Conservation (phyloP, 1,284 basidiomycete genomes). For the Takashimella tepidaria region DNA sequence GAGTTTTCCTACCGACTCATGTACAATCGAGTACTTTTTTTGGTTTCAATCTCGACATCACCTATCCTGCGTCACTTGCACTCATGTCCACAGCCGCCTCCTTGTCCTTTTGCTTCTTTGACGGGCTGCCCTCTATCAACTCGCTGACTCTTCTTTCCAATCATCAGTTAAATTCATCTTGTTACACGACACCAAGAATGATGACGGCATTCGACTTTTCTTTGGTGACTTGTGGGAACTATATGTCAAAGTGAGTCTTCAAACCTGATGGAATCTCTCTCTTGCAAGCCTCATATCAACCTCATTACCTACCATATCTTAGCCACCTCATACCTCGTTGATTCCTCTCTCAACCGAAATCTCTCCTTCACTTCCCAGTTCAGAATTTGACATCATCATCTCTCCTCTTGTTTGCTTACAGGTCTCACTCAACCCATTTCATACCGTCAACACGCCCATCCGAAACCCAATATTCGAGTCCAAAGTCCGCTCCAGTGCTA, state of each 20-base stretch:
- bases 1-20: conserved; percentile 49
- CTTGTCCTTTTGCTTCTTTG: not conserved
- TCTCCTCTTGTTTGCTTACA: conserved; percentile 38
- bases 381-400: too few relatives aligned
- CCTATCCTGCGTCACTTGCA: not conserved
- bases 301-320: not conserved
- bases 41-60: not conserved
- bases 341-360: not conserved
- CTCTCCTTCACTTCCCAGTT: not conserved
- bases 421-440: conserved; percentile 87
- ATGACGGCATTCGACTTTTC: conserved; percentile 86
- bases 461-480: conserved; percentile 73
- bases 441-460: conserved; percentile 78
- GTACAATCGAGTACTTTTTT: too few relatives aligned
- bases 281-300: not conserved
- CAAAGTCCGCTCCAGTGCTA: conserved; percentile 76
- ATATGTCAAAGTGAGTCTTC: conserved; percentile 73
- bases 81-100: not conserved
- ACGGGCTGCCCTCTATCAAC: not conserved
- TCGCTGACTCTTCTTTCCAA: not conserved
- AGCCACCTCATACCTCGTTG: not conserved
- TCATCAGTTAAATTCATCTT: conserved; percentile 68
- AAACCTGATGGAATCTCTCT: not conserved
- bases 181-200: conserved; percentile 88
- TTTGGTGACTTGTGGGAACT: conserved; percentile 91